These are phyloP conservation scores for Colletotrichum acutatum DNA, from an alignment of 2,329 filamentous ascomycete genomes.

Conservation along the genomic window DNA sequence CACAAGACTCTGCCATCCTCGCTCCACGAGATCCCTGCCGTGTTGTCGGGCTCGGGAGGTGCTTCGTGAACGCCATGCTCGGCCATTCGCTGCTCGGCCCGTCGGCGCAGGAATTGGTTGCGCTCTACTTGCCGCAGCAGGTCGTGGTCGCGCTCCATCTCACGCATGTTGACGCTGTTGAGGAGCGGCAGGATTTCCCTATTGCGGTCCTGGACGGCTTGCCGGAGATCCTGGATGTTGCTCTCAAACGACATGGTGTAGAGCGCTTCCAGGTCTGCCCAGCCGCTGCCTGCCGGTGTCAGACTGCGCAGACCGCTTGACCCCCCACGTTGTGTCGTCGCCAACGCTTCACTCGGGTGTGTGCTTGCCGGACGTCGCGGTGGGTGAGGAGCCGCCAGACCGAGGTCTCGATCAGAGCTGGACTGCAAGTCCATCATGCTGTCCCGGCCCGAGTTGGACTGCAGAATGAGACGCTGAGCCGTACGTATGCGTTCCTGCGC, in stretches of 20 bases:
- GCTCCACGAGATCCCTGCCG: slow-evolving; percentile 71
- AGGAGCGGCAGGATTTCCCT: slow-evolving; percentile 50
- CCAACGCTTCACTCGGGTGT: slow-evolving; percentile 13
- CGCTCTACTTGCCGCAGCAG: too few relatives aligned
- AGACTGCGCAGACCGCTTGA: slow-evolving; percentile 15
- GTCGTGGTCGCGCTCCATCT: slow-evolving; percentile 45
- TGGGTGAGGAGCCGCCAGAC: slow-evolving; percentile 14
- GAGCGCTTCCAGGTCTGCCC: slow-evolving; percentile 55
- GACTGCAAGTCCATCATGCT: slow-evolving; percentile 26
- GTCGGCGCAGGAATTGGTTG: slow-evolving; percentile 10
- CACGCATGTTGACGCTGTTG: slow-evolving; percentile 46
- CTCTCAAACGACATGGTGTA: slow-evolving; percentile 49
- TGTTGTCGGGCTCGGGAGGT: slow-evolving; percentile 64
- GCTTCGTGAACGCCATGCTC: slow-evolving; percentile 56
- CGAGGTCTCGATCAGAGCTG: slow-evolving; percentile 26
- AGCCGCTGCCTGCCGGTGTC: slow-evolving; percentile 40
- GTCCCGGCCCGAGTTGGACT: slow-evolving; percentile 27
- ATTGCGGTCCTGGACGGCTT: slow-evolving; percentile 44
- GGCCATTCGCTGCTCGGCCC: slow-evolving; percentile 34
- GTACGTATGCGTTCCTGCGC: slow-evolving; percentile 47
- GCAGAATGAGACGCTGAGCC: slow-evolving; percentile 44
- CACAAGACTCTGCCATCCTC: slow-evolving; percentile 69
- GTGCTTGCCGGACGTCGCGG: slow-evolving; percentile 24
- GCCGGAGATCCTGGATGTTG: slow-evolving; percentile 41
- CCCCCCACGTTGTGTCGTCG: neutral